These are phyloP conservation scores for Pestalotiopsis sp. DNA, from an alignment of 2,329 filamentous ascomycete genomes.

Conservation along the genomic window DNA sequence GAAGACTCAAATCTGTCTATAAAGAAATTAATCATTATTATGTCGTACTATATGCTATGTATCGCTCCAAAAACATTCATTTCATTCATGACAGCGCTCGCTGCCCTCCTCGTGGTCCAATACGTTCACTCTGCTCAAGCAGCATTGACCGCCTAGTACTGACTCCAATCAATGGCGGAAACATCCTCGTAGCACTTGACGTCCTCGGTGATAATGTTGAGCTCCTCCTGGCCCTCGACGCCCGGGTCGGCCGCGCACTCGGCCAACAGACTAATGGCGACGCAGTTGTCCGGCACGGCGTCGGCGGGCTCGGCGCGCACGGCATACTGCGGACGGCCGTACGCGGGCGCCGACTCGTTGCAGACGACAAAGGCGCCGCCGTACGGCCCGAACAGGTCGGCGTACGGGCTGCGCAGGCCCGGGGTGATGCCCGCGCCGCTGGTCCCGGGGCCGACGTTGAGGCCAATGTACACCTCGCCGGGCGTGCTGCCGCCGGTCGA, in stretches of 20 bases:
- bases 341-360: slow-evolving; percentile 3
- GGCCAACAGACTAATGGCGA: slow-evolving; percentile 10
- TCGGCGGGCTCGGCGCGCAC: neutral
- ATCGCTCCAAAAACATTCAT: too few species aligned
- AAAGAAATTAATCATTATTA: too few species aligned
- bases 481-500: neutral
- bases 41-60: too few species aligned
- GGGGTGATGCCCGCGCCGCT: slow-evolving; percentile 4
- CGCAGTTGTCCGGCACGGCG: slow-evolving; percentile 11
- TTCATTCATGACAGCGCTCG: too few species aligned
- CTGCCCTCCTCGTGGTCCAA: too few species aligned
- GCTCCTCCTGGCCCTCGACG: slow-evolving; percentile 10
- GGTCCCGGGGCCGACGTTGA: slow-evolving; percentile 8
- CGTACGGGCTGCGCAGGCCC: slow-evolving; percentile 11
- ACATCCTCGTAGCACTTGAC: slow-evolving; percentile 12
- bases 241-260: slow-evolving; percentile 7
- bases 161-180: slow-evolving; percentile 13
- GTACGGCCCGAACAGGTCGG: slow-evolving; percentile 5
- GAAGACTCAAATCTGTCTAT: too few species aligned
- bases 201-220: slow-evolving; percentile 4
- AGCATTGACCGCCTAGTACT: slow-evolving; percentile 7
- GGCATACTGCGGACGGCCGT: slow-evolving; percentile 9
- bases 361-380: slow-evolving; percentile 9
- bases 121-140: too few species aligned
- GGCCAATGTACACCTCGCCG: slow-evolving; percentile 6